These are phyloP conservation scores for Forsythia viridissima DNA, from an alignment of 257 asterid genomes.

Conservation along the genomic window DNA sequence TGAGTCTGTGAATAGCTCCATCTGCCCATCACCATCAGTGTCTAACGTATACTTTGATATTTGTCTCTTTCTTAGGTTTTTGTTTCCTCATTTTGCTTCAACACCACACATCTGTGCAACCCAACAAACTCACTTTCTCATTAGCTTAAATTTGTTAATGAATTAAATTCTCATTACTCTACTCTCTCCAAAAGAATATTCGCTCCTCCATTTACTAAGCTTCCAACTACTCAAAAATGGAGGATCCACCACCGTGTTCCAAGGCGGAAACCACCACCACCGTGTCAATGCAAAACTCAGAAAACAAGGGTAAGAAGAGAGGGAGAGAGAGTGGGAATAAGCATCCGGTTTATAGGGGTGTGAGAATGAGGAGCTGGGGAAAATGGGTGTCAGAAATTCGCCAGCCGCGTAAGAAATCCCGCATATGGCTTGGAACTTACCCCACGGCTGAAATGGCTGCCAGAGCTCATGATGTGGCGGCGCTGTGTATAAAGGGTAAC, in stretches of 20 bases:
- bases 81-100: constrained; percentile 28
- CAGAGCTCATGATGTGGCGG: constrained; percentile 78
- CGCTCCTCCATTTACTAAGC: neutral
- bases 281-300: neutral
- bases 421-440: constrained; percentile 79
- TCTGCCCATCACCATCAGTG: constrained; percentile 32
- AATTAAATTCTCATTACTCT: constrained; percentile 19
- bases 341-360: constrained; percentile 68
- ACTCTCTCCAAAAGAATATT: neutral
- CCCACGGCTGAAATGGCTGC: constrained; percentile 80
- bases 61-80: constrained; percentile 26
- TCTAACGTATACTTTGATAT: constrained; percentile 46
- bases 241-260: constrained; percentile 33
- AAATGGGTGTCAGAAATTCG: constrained; percentile 84
- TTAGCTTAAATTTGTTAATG: neutral
- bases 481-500: constrained; percentile 52
- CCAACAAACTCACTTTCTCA: constrained; percentile 37
- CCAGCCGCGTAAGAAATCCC: constrained; percentile 65
- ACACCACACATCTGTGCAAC: constrained; percentile 27
- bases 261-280: constrained; percentile 16
- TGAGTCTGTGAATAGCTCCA: neutral
- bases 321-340: constrained; percentile 31
- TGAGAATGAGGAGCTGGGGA: constrained; percentile 78
- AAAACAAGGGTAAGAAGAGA: constrained; percentile 16
- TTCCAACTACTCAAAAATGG: constrained; percentile 15